Base-by-base conservation (phyloP, 2,329 filamentous ascomycete species). In the Pestalotiopsis fici region DNA sequence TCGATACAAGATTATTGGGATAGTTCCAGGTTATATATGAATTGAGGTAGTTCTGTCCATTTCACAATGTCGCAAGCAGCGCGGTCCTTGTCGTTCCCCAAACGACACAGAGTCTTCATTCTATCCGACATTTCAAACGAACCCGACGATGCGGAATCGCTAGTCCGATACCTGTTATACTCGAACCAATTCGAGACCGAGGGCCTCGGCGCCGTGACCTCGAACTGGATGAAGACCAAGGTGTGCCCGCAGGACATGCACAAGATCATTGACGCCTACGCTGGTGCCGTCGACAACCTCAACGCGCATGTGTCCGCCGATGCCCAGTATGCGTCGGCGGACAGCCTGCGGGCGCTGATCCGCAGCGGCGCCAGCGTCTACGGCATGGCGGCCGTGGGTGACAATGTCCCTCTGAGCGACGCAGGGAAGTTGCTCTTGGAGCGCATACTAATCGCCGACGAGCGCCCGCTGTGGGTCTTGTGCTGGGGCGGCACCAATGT, bases 401-500 rank as follows among this genome's bases (percentile, higher is more conserved):
- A 75, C 37, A 72, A 76, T 47, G 68, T 76, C 7, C 73, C 77
- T 2, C 71, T 78, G 2, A 78, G 75, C 57, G 74, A 79, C 35
- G 85, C 84, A 18, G 80, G 76, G 7, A 71, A 83, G 63, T 74
- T 85, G 0, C 81, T 88, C 4, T 77, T 79, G 2, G 67, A 77
- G 56, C 68, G 74, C 3, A 59, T 80, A 47, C 68, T 67, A 2
- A 65, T 71, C 4, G 65, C 69, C 9, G 56, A 69, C 3, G 70
- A 85, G 1, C 70, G 79, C 12, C 83, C 84, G 3, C 78, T 88
- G 4, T 88, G 85, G 83, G 76, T 87, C 4, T 78, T 87, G 1
- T 78, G 79, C 71, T 88, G 85, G 86, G 85, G 85, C 13, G 86
- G 86, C 18, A 81, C 83, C 28, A 87, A 87, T 67, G 81, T 83